Conservation (phyloP, 176 grass and related monocot species). For the Eleusine indica region DNA sequence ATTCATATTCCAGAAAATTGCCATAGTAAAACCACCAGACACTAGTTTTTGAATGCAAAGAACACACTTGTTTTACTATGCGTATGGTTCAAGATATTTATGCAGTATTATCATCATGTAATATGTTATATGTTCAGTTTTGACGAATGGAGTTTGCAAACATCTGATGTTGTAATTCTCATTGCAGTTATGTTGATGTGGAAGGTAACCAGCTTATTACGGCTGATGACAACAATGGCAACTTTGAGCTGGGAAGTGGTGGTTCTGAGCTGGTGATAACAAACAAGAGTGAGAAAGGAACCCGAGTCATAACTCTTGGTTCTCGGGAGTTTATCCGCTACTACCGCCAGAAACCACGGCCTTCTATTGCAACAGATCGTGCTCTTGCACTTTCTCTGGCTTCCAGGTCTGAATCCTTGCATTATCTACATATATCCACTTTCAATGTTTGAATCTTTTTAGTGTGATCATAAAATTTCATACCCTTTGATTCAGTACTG, state of each 20-base stretch:
- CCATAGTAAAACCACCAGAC: background rate
- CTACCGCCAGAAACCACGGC: constrained; percentile 85
- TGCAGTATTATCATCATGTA: background rate
- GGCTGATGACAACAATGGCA: constrained; percentile 48
- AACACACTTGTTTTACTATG: background rate
- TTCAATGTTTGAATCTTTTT: background rate
- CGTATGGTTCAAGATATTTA: background rate
- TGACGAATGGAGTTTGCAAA: background rate
- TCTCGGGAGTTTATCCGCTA: constrained; percentile 88
- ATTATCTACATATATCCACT: background rate
- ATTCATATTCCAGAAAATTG: constrained; percentile 2
- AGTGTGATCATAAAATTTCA: background rate
- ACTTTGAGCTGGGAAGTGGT: constrained; percentile 72
- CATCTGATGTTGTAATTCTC: background rate
- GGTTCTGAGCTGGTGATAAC: constrained; percentile 84
- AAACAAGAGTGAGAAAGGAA: constrained; percentile 64
- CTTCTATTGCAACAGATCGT: constrained; percentile 65
- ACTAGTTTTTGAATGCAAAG: background rate
- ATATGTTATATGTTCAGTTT: background rate
- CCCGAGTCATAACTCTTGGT: constrained; percentile 62
- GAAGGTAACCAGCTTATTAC: constrained; percentile 79
- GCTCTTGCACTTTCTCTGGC: constrained; percentile 74
- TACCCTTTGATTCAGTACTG: background rate
- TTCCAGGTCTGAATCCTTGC: constrained; percentile 56
- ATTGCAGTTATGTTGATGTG: constrained; percentile 72